Percentiles rank a stretch among this genome's conserved stretches.
These are phyloP conservation scores for Eucalyptus leucophloia DNA, from an alignment of 345 rosid genomes.

Conservation along the genomic window DNA sequence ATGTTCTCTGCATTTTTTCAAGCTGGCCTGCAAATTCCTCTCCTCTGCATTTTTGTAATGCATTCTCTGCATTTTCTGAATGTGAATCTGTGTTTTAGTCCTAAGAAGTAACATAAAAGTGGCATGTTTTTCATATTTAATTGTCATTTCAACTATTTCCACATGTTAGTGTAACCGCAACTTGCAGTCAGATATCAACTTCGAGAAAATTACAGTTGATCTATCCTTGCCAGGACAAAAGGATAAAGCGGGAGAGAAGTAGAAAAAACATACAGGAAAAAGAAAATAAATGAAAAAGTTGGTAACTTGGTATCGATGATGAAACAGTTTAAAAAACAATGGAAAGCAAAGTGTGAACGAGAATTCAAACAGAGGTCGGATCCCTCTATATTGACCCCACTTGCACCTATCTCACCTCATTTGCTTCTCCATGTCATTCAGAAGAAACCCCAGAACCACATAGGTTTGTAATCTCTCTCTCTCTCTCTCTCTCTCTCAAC, in stretches of 20 bases:
- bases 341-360: conserved; percentile 1
- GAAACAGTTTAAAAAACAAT: neutral
- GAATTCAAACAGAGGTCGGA: conserved; percentile 42
- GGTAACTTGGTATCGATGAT: neutral
- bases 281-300: neutral
- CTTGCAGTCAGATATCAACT: neutral
- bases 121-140: neutral
- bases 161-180: neutral
- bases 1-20: neutral
- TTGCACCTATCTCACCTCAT: neutral
- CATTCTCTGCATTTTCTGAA: neutral
- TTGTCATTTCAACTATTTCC: neutral
- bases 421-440: neutral
- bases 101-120: neutral
- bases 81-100: neutral
- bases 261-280: neutral
- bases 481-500: neutral
- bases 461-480: neutral
- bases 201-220: neutral
- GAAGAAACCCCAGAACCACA: neutral
- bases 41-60: neutral
- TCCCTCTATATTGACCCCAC: neutral
- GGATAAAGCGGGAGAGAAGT: neutral
- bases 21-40: neutral
- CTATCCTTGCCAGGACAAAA: neutral